Base-by-base conservation (phyloP, 129 eudicot species). In the Cynara cardunculus region DNA sequence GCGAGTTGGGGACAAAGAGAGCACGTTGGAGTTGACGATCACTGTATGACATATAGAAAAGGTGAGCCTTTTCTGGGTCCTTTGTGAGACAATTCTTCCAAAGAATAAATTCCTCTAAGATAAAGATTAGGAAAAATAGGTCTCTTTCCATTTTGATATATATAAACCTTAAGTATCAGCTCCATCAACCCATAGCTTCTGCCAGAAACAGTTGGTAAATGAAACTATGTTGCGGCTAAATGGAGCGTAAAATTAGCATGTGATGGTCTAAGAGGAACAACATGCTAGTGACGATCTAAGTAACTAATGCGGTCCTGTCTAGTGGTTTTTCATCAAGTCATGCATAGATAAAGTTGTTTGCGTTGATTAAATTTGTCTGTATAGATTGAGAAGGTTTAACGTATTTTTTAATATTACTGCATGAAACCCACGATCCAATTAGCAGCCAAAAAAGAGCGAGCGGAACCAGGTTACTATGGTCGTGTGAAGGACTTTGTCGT, bases 161-260 rank as follows among this genome's bases (percentile, higher is more conserved):
- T 83, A 78, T 87, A 95, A 4, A 95, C 97, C 78, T 92, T 92
- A 25, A 95, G 93, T 71, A 95, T 87, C 71, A 82, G 85, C 82
- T 95, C 99, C 99, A 95, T 95, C 81, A 93, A 85, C 80, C 89
- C 94, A 26, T 92, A 95, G 84, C 99, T 95, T 91, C 99, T 95
- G 86, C 66, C 69, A 80, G 34, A 56, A 83, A 34, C 56, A 39
- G 5, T 34, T 13, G 14, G 69, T 62, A 39, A 37, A 41, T 37
- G n/a, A 22, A 41, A 27, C 16, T 5, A 35, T 34, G 22, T 24
- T 72, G 66, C 25, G 59, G 71, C 53, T 28, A 69, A 30, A 32
- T 19, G 24, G 62, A 59, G 30, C 35, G 62, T 35, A 71, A 53
- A 35, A 62, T 34, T 62, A 76, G 72, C 72, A 62, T 62, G 32